Percentiles rank a stretch among this genome's conserved stretches.
phyloP scores from a whole-genome alignment of 2,329 filamentous ascomycete species.

The Colletotrichum echinochloae region DNA sequence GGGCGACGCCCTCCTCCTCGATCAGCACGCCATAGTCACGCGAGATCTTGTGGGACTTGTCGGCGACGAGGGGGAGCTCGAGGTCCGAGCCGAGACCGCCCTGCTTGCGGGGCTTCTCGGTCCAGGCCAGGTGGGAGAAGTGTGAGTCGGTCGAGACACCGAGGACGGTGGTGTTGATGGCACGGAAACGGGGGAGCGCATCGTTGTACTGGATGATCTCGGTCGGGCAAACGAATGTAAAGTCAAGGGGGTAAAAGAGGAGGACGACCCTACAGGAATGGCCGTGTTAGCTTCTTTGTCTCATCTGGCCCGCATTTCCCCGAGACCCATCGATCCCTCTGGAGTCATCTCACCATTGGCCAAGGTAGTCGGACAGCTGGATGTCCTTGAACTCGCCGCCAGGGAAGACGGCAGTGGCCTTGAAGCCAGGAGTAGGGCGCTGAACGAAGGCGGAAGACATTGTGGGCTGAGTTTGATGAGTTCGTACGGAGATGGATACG shows the following conservation, averaged over 20 bases:
- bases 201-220: conserved; percentile 75
- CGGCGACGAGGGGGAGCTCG: conserved; percentile 71
- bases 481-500: background rate
- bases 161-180: conserved; percentile 69
- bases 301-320: background rate
- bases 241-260: conserved; percentile 76
- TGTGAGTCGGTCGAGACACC: conserved; percentile 73
- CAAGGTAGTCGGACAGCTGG: conserved; percentile 57
- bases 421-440: conserved; percentile 62
- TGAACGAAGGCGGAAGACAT: conserved; percentile 63
- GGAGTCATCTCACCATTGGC: conserved; percentile 56
- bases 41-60: conserved; percentile 71
- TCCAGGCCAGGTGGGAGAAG: conserved; percentile 69
- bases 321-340: background rate
- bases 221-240: conserved; percentile 76
- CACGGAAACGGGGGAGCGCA: conserved; percentile 68
- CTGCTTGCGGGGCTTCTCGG: conserved; percentile 66
- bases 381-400: conserved; percentile 62
- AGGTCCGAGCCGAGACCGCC: conserved; percentile 71
- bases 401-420: conserved; percentile 61
- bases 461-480: conserved; percentile 26
- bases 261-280: conserved; percentile 66
- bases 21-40: conserved; percentile 73
- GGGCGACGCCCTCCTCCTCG: conserved; percentile 72
- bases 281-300: conserved; percentile 3